Conservation (phyloP, 2,329 filamentous ascomycete species). For the Pseudocercospora fuligena region DNA sequence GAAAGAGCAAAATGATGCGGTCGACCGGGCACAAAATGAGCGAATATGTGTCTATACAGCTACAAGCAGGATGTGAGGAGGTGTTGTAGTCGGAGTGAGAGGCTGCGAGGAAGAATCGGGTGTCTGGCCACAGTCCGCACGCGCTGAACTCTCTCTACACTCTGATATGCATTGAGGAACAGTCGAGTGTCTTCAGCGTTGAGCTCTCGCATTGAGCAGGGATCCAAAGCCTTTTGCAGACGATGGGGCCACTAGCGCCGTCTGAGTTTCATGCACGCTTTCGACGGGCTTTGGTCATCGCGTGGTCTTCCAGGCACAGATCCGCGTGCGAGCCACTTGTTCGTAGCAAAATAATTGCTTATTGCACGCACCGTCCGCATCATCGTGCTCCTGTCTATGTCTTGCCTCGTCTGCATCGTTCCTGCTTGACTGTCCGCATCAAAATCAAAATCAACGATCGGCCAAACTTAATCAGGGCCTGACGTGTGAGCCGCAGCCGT, state of each 20-base stretch:
- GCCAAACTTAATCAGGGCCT: constrained; percentile 1
- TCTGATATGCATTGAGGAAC: constrained; percentile 4
- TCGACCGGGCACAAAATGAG: not conserved
- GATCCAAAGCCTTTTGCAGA: constrained; percentile 4
- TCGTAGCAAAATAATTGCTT: not conserved
- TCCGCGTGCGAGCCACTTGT: not conserved
- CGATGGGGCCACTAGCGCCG: constrained; percentile 1
- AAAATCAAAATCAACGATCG: not conserved
- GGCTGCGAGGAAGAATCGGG: not conserved
- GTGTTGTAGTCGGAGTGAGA: not conserved
- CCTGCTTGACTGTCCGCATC: not conserved
- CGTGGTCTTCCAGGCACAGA: not conserved
- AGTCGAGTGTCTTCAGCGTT: not conserved
- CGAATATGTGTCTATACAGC: not conserved
- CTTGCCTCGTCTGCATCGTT: not conserved
- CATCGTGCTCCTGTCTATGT: not conserved
- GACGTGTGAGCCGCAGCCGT: constrained; percentile 5
- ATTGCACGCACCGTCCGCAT: not conserved
- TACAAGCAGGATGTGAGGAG: not conserved
- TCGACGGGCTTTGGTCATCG: not conserved
- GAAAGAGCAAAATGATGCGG: not conserved
- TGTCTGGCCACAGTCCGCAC: not conserved
- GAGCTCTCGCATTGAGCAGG: constrained; percentile 3
- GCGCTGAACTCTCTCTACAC: constrained; percentile 5
- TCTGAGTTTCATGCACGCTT: not conserved